phyloP scores from a whole-genome alignment of 345 rosid genomes.

The Gossypium stocksii region DNA sequence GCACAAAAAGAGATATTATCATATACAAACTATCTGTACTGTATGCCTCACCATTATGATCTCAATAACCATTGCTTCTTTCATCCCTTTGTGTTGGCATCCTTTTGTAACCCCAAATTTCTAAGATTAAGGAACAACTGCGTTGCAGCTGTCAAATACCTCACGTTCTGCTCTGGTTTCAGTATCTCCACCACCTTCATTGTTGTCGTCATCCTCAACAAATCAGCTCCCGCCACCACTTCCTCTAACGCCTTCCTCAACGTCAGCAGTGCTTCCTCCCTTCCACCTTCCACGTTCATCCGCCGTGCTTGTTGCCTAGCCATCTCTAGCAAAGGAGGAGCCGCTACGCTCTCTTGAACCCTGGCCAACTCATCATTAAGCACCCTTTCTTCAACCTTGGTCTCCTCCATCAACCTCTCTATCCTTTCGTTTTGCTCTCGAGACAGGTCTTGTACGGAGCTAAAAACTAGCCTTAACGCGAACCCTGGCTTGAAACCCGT shows the following conservation, averaged over 20 bases:
- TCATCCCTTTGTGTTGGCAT: not conserved
- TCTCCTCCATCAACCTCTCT: constrained; percentile 20
- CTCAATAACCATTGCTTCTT: not conserved
- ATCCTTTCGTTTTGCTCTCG: constrained; percentile 29
- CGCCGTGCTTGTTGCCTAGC: constrained; percentile 11
- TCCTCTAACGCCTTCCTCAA: constrained; percentile 24
- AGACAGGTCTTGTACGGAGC: constrained; percentile 30
- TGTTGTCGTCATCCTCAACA: constrained; percentile 29
- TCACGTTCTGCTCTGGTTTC: constrained; percentile 38
- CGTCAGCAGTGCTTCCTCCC: not conserved
- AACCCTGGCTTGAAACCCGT: constrained; percentile 43
- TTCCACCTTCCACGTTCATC: constrained; percentile 4
- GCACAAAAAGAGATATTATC: not conserved
- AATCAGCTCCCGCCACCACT: constrained; percentile 33
- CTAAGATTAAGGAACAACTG: constrained; percentile 30
- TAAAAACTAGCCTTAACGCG: constrained; percentile 25
- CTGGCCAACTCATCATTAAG: constrained; percentile 37
- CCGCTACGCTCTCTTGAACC: constrained; percentile 42
- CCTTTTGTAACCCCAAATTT: constrained; percentile 29
- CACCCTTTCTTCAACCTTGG: constrained; percentile 28
- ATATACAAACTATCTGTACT: not conserved
- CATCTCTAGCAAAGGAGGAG: constrained; percentile 23
- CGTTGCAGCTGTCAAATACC: constrained; percentile 28
- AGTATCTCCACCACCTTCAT: constrained; percentile 32
- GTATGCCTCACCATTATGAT: not conserved